Evolutionary conservation across 768 basidiomycete species (phyloP).

Genomic region (Lentinula boryana): DNA sequence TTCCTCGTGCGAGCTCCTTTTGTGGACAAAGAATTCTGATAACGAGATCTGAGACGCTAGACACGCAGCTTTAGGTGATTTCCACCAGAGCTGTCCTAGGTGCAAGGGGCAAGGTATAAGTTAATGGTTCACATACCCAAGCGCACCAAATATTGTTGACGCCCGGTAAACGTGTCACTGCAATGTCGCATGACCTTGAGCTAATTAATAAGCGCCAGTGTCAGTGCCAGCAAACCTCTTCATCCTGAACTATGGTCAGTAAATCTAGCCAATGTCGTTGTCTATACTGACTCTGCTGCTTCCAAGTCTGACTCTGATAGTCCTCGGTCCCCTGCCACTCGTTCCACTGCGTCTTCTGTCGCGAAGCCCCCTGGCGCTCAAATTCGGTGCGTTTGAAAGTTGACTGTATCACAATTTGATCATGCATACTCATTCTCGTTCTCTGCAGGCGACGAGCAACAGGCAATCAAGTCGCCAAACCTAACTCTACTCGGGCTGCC

Average conservation of each 20-base stretch:
- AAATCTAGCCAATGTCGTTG: background rate
- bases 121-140: too few species aligned
- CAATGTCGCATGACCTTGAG: too few species aligned
- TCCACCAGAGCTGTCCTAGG: too few species aligned
- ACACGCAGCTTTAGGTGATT: too few species aligned
- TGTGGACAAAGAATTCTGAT: too few species aligned
- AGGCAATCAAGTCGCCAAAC: constrained; percentile 56
- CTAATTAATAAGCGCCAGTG: background rate
- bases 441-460: constrained; percentile 64
- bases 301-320: constrained; percentile 77
- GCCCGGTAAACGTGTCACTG: too few species aligned
- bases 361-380: constrained; percentile 76
- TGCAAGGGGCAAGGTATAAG: too few species aligned
- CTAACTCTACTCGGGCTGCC: constrained; percentile 85
- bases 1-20: too few species aligned
- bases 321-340: constrained; percentile 37
- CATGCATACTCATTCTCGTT: background rate
- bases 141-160: too few species aligned
- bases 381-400: constrained; percentile 54
- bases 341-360: constrained; percentile 39
- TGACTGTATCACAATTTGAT: background rate
- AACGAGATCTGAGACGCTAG: too few species aligned
- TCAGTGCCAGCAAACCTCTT: background rate
- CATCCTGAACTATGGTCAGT: constrained; percentile 28
- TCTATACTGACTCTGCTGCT: background rate